A percentile compares a stretch with the other conserved stretches of the same genome.
Evolutionary conservation across 306 rosid species (phyloP).

Genomic region (Argentina anserina): DNA sequence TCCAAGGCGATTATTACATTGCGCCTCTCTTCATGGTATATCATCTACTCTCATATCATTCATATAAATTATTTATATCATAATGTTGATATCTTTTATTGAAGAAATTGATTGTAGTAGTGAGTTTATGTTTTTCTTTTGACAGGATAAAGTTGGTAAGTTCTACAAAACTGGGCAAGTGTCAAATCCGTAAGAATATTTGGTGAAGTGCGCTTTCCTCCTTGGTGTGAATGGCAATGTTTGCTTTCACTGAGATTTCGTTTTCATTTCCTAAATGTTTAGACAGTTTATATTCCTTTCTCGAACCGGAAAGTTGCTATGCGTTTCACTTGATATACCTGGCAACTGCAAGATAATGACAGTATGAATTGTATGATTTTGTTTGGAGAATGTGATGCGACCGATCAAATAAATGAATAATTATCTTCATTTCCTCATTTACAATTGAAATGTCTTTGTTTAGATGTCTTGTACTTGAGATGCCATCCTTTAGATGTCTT

Average conservation of each 20-base stretch:
- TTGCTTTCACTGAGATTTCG: slow-evolving; percentile 5
- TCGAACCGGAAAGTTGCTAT: too few relatives aligned
- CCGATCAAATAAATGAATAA: too few relatives aligned
- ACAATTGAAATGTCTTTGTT: neutral
- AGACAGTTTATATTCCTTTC: neutral
- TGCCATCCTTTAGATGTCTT: too few relatives aligned
- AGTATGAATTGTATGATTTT: too few relatives aligned
- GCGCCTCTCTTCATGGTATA: slow-evolving; percentile 91
- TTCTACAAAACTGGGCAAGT: slow-evolving; percentile 38
- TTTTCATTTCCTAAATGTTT: neutral
- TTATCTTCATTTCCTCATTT: neutral
- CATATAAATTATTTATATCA: too few relatives aligned
- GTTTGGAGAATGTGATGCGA: neutral
- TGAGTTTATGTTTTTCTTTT: slow-evolving; percentile 24
- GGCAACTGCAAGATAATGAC: neutral
- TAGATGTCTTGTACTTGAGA: neutral
- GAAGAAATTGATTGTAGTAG: too few relatives aligned
- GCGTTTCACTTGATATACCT: neutral
- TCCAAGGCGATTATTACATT: slow-evolving; percentile 88
- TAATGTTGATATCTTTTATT: too few relatives aligned
- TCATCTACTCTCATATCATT: too few relatives aligned
- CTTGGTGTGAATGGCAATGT: slow-evolving; percentile 10
- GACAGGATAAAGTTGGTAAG: slow-evolving; percentile 98
- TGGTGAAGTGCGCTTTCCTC: slow-evolving; percentile 21
- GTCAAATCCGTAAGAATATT: slow-evolving; percentile 37